A percentile compares a stretch with the other conserved stretches of the same genome.
Conservation (phyloP, 192 early-diverging fungal species). For the Entophlyctis luteolus region DNA sequence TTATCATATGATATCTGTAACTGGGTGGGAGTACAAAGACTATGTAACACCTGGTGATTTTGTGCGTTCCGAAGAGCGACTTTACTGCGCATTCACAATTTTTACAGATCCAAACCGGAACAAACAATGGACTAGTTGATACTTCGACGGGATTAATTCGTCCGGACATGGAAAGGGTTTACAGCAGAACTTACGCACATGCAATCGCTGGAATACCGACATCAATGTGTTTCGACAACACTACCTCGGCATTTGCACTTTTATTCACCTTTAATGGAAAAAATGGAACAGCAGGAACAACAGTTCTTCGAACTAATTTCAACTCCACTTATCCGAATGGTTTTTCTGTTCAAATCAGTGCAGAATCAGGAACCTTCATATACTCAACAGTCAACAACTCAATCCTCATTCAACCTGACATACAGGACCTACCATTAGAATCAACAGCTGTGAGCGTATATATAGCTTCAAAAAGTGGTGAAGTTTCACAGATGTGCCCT, state of each 20-base stretch:
- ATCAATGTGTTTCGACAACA: background rate
- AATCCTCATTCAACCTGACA: no score
- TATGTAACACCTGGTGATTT: background rate
- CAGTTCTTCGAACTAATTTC: conserved; percentile 15
- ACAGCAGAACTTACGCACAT: conserved; percentile 17
- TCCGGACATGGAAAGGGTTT: conserved; percentile 9
- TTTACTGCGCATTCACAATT: no score
- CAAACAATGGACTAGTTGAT: conserved; percentile 23
- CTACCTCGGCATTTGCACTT: background rate
- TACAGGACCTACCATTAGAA: no score
- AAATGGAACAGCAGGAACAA: background rate
- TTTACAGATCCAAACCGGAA: background rate
- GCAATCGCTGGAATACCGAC: conserved; percentile 24
- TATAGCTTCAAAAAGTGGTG: no score
- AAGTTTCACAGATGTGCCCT: no score
- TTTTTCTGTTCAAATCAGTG: background rate
- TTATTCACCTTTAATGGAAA: conserved; percentile 4
- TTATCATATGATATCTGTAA: background rate
- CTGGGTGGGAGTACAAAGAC: conserved; percentile 29
- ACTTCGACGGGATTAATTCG: background rate
- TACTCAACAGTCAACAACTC: no score
- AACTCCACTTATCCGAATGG: conserved; percentile 3
- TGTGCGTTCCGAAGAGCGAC: background rate
- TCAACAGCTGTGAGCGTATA: no score
- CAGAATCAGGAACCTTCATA: no score